Percentiles rank a stretch among this genome's conserved stretches.
These are phyloP conservation scores for Aegilops longissima DNA, from an alignment of 176 grass and related monocot genomes.

Conservation along the genomic window DNA sequence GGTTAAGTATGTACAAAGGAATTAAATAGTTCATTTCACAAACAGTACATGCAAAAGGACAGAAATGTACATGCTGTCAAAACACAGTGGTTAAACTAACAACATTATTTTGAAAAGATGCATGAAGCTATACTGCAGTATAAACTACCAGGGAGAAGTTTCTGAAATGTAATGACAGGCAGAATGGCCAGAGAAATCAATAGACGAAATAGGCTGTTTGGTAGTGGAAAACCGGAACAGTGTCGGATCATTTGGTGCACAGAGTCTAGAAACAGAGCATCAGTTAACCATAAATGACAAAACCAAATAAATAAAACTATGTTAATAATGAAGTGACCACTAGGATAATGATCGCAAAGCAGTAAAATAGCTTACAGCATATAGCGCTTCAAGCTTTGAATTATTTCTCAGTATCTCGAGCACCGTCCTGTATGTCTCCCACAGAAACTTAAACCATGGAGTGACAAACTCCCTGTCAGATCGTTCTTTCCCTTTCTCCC, in stretches of 20 bases:
- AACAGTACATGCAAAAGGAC: not conserved
- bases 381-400: constrained; percentile 90
- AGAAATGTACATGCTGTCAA: not conserved
- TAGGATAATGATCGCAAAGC: not conserved
- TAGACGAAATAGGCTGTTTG: not conserved
- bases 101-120: not conserved
- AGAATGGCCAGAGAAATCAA: not conserved
- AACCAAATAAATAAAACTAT: constrained; percentile 10
- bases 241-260: not conserved
- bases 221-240: not conserved
- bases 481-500: constrained; percentile 91
- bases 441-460: constrained; percentile 98
- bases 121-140: not conserved
- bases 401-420: constrained; percentile 94
- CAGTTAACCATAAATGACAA: not conserved
- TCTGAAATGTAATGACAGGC: not conserved
- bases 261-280: not conserved
- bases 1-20: not conserved
- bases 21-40: not conserved
- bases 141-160: not conserved
- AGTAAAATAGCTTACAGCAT: constrained; percentile 70
- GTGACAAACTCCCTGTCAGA: constrained; percentile 91
- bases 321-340: not conserved
- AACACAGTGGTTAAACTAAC: not conserved
- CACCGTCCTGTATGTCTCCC: constrained; percentile 96